Evolutionary conservation across 1,139 yeast species (phyloP).

Genomic region (Suhomyces bribrorum): DNA sequence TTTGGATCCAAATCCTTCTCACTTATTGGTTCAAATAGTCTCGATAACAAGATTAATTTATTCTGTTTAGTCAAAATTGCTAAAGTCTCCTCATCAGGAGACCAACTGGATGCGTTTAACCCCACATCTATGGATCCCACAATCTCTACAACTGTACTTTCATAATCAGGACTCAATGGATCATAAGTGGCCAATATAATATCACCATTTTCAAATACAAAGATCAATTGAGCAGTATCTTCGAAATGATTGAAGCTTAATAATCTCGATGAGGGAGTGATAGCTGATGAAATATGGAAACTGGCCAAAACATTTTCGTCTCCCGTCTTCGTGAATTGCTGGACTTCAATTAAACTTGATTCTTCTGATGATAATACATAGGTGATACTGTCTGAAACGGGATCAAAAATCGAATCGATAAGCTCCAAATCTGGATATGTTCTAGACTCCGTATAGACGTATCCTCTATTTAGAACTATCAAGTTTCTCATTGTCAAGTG

Average conservation of each 20-base stretch:
- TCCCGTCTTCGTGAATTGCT: constrained; percentile 61
- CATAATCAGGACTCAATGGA: constrained; percentile 47
- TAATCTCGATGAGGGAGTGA: constrained; percentile 27
- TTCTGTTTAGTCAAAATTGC: constrained; percentile 65
- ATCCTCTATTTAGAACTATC: constrained; percentile 59
- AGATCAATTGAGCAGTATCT: constrained; percentile 61
- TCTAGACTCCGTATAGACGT: constrained; percentile 46
- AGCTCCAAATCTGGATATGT: constrained; percentile 66
- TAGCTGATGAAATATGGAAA: constrained; percentile 43
- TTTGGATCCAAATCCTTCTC: constrained; percentile 60
- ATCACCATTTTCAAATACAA: constrained; percentile 68
- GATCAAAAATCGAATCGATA: constrained; percentile 66
- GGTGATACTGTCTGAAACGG: constrained; percentile 71
- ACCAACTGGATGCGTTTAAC: constrained; percentile 77
- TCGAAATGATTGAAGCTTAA: constrained; percentile 64
- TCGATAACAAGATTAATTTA: constrained; percentile 66
- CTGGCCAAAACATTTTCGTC: constrained; percentile 54
- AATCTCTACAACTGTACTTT: constrained; percentile 61
- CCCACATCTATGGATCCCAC: constrained; percentile 87
- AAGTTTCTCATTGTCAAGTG: constrained; percentile 53
- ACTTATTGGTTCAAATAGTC: constrained; percentile 77
- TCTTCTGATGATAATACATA: constrained; percentile 65
- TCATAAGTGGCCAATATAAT: constrained; percentile 68
- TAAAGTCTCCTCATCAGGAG: constrained; percentile 86
- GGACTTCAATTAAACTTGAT: constrained; percentile 53